Conservation (phyloP, 2,329 filamentous ascomycete species). For the Fusarium acutatum region DNA sequence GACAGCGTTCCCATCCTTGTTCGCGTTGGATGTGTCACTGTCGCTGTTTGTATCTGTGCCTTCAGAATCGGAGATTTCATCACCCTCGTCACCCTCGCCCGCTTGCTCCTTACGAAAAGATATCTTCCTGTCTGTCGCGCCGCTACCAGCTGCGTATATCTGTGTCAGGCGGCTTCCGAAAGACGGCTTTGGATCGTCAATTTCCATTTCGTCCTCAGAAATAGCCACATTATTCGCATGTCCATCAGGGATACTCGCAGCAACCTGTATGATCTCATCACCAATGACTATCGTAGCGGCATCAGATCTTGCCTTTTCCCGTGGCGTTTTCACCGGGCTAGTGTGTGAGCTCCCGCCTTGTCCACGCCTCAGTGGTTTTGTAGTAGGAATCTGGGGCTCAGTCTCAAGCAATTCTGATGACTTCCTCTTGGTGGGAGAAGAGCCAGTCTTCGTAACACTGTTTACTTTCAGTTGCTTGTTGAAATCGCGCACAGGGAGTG, state of each 20-base stretch:
- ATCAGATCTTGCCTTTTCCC: slow-evolving; percentile 2
- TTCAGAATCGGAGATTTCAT: neutral
- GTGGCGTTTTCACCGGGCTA: slow-evolving; percentile 1
- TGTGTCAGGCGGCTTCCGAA: slow-evolving; percentile 34
- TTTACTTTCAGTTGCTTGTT: slow-evolving; percentile 46
- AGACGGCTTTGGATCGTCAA: slow-evolving; percentile 17
- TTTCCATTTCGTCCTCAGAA: neutral
- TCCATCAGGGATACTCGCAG: neutral
- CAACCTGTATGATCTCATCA: slow-evolving; percentile 15
- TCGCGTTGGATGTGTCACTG: neutral
- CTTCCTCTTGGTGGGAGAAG: neutral
- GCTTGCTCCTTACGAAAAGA: slow-evolving; percentile 19
- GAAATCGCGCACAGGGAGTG: slow-evolving; percentile 46
- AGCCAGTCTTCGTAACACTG: neutral
- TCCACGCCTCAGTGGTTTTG: slow-evolving; percentile 8
- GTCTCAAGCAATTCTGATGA: neutral
- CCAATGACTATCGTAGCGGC: slow-evolving; percentile 35
- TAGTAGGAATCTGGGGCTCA: slow-evolving; percentile 33
- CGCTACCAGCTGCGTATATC: slow-evolving; percentile 25
- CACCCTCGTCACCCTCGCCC: slow-evolving; percentile 7
- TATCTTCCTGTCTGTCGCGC: neutral
- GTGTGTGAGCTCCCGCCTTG: neutral
- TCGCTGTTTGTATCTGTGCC: neutral
- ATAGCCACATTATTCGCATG: neutral
- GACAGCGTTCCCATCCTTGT: neutral